These are phyloP conservation scores for Xylaria hypoxylon DNA, from an alignment of 2,329 filamentous ascomycete genomes.

Conservation along the genomic window DNA sequence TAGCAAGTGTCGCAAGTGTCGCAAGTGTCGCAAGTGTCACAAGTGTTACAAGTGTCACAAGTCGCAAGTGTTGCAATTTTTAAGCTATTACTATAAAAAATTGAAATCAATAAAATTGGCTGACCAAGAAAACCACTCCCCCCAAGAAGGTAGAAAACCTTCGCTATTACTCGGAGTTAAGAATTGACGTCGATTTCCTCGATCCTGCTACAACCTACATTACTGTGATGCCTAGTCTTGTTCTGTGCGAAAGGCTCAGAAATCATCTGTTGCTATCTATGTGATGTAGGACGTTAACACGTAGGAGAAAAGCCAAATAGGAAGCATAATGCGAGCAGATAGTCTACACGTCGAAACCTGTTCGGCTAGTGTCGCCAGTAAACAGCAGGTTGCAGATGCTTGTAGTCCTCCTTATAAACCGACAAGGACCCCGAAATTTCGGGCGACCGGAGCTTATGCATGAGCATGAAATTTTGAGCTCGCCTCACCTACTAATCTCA, in stretches of 20 bases:
- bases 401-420: neutral
- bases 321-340: conserved; percentile 13
- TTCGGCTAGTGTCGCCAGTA: conserved; percentile 11
- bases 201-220: conserved; percentile 1
- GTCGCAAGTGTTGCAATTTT: no score
- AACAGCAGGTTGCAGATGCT: conserved; percentile 15
- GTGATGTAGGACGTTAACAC: conserved; percentile 16
- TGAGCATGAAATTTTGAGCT: conserved; percentile 14
- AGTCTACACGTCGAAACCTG: conserved; percentile 6
- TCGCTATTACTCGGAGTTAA: neutral
- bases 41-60: no score
- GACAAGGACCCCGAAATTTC: conserved; percentile 19
- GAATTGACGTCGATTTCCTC: neutral
- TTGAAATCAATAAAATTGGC: no score
- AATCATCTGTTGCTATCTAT: conserved; percentile 6
- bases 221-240: neutral
- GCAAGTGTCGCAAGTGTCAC: no score
- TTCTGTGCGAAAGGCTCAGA: neutral
- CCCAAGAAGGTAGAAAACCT: conserved; percentile 1
- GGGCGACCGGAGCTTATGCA: conserved; percentile 28
- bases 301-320: conserved; percentile 18
- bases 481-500: conserved; percentile 18
- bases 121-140: neutral
- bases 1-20: no score
- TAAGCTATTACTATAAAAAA: no score